These are phyloP conservation scores for Pleurotus citrinopileatus DNA, from an alignment of 768 basidiomycete species.

Conservation along the genomic window DNA sequence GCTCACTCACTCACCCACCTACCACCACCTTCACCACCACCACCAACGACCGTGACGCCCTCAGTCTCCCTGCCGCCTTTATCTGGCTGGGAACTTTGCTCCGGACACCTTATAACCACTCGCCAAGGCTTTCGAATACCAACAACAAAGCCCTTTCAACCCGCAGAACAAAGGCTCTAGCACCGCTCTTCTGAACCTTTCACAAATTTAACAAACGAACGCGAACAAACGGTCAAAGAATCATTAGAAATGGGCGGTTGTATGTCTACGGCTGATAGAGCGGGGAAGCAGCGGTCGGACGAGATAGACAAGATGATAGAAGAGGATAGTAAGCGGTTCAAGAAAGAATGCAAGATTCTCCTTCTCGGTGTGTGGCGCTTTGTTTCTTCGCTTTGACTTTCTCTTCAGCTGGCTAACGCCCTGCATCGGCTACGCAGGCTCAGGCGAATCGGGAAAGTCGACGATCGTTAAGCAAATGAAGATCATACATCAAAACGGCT, in stretches of 20 bases:
- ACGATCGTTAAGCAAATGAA: slow-evolving; percentile 99
- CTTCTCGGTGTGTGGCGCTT: slow-evolving; percentile 66
- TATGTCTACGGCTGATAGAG: slow-evolving; percentile 55
- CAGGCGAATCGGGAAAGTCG: slow-evolving; percentile 92
- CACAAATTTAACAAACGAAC: background rate
- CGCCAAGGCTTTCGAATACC: no score
- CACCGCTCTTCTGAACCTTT: no score
- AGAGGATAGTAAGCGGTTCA: slow-evolving; percentile 79
- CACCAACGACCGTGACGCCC: no score
- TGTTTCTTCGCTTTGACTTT: background rate
- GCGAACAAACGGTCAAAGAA: background rate
- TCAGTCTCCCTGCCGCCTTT: no score
- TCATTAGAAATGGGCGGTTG: slow-evolving; percentile 59
- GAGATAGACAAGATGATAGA: slow-evolving; percentile 82
- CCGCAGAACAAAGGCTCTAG: no score
- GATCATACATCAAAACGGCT: slow-evolving; percentile 94
- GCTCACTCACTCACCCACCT: no score
- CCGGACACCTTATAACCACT: no score
- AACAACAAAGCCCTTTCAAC: no score
- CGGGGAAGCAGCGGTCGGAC: slow-evolving; percentile 62
- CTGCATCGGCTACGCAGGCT: slow-evolving; percentile 47
- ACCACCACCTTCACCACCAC: no score
- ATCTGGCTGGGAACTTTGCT: no score
- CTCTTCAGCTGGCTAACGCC: background rate
- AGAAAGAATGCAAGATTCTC: slow-evolving; percentile 90